Evolutionary conservation across 2,329 filamentous ascomycete genomes (phyloP).

Genomic region (Botrytis elliptica): DNA sequence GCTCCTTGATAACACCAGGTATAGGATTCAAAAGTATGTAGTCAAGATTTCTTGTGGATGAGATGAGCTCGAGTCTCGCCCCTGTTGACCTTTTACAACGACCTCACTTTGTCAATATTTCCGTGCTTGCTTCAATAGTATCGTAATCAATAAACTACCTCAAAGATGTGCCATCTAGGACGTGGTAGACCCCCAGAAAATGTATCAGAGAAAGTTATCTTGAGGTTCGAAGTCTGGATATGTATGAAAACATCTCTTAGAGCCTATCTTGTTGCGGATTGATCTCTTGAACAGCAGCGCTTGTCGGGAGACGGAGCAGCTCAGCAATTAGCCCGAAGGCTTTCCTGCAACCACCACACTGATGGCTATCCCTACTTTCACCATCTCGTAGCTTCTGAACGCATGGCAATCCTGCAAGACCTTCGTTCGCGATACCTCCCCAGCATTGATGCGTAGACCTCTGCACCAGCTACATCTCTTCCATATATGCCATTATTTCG

Average conservation of each 20-base stretch:
- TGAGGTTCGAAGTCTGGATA: background rate
- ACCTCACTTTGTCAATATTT: background rate
- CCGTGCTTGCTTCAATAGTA: background rate
- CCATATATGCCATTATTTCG: background rate
- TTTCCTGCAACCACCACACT: background rate
- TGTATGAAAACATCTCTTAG: background rate
- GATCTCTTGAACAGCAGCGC: background rate
- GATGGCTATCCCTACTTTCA: background rate
- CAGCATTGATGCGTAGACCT: background rate
- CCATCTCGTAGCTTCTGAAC: background rate
- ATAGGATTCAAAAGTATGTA: background rate
- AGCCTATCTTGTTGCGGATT: background rate
- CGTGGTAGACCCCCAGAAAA: background rate
- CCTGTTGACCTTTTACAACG: background rate
- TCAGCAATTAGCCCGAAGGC: background rate
- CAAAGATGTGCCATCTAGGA: background rate
- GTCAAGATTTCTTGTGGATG: background rate
- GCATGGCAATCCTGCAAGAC: background rate
- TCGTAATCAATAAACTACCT: background rate
- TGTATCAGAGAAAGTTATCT: background rate
- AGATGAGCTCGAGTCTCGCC: background rate
- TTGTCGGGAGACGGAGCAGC: background rate
- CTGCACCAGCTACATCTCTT: background rate
- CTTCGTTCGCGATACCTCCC: background rate
- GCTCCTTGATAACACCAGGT: background rate